Base-by-base conservation (phyloP, 1,284 basidiomycete species). In the Ustilago hordei region DNA sequence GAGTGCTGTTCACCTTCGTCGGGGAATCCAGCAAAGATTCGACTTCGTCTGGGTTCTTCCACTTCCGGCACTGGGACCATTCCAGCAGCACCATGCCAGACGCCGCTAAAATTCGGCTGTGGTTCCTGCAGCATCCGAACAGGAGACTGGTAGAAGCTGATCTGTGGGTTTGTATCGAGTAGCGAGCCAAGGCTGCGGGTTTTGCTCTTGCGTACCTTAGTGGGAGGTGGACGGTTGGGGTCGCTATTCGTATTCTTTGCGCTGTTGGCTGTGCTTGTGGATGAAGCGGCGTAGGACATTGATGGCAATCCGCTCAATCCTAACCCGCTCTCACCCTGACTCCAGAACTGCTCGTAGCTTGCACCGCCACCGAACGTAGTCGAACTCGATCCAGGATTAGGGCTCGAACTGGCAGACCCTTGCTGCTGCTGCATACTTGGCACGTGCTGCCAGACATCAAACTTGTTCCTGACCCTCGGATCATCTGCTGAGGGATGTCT, bases 381-480 rank as follows among this genome's bases (percentile, higher is more conserved):
- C 23, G 55, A 69, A 23, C 45, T 50, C 35, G 66, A 64, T 2
- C 65, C 71, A 3, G 60, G 43, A 31, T 62, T 59, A 0, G 66
- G 62, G 23, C 65, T 69, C 17, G 62, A 53, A 39, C 45, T 59
- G 38, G 60, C 32, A 35, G 62, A 64, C 9, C 43, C 43, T 19
- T 45, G 43, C 7, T 68, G 61, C 1, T 39, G 32, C n/a, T 58
- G 63, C 73, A 76, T 76, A 55, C 67, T 71, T 12, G 77, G 70
- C 54, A 79, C 77, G 59, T 79, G 79, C 59, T 69, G 66, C 76
- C 76, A 81, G 32, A 78, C 64, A 38, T 79, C 77, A 8, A 75
- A 60, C 31, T 67, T 69, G 38, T 39, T 53, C 11, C 68, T 53
- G 8, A 57, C 50, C 12, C 64, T 50, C 17, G 58, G 53, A 59